Evolutionary conservation across 164 flowering plant species (phyloP).

Genomic region (Umbilicus rupestris): DNA sequence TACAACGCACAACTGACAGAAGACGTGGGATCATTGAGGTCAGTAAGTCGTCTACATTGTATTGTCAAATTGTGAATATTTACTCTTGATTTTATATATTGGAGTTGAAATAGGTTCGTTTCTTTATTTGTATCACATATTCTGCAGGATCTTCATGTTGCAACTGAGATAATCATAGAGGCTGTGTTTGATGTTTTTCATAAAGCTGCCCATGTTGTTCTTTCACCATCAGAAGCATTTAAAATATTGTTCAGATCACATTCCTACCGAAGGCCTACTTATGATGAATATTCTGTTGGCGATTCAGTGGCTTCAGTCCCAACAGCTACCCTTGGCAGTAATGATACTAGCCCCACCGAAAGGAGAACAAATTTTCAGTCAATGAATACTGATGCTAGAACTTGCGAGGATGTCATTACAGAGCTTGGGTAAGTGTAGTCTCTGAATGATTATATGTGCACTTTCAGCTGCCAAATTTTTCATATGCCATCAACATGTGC

Average conservation of each 20-base stretch:
- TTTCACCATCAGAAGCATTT: constrained; percentile 57
- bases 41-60: not conserved
- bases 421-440: constrained; percentile 72
- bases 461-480: constrained; percentile 9
- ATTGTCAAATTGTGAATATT: not conserved
- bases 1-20: constrained; percentile 73
- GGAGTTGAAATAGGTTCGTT: not conserved
- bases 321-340: constrained; percentile 60
- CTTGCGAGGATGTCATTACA: constrained; percentile 91
- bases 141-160: constrained; percentile 88
- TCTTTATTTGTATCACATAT: constrained; percentile 10
- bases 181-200: constrained; percentile 66
- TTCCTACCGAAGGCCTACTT: constrained; percentile 18
- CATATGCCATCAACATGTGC: not conserved
- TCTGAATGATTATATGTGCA: not conserved
- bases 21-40: constrained; percentile 99
- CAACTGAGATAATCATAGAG: constrained; percentile 79
- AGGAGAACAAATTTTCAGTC: constrained; percentile 41
- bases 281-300: constrained; percentile 15
- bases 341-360: constrained; percentile 62
- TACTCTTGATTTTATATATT: not conserved
- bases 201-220: constrained; percentile 61
- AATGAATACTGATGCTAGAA: constrained; percentile 84
- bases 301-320: constrained; percentile 26
- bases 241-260: constrained; percentile 33